Conservation (phyloP, 106 monocot species). For the Platanthera guangdongensis region DNA sequence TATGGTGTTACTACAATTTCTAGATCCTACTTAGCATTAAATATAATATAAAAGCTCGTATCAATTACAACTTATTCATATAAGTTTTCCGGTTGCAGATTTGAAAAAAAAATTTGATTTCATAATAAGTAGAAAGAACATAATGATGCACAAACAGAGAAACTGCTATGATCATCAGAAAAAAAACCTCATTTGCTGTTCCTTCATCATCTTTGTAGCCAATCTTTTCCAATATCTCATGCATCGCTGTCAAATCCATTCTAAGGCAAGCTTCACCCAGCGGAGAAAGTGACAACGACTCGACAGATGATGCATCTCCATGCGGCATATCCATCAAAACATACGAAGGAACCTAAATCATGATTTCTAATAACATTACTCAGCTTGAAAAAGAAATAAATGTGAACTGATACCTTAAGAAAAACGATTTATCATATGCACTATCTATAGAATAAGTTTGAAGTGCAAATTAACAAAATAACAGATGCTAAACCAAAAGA, state of each 20-base stretch:
- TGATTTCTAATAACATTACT: neutral
- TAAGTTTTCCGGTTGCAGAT: neutral
- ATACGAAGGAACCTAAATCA: slow-evolving; percentile 70
- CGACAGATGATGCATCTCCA: slow-evolving; percentile 54
- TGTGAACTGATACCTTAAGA: neutral
- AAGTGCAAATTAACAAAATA: neutral
- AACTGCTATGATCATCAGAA: neutral
- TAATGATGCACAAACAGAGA: neutral
- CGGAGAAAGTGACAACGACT: slow-evolving; percentile 67
- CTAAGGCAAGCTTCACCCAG: slow-evolving; percentile 87
- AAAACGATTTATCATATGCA: neutral
- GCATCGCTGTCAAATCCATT: slow-evolving; percentile 90
- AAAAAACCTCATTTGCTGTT: slow-evolving; percentile 81
- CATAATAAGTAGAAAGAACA: neutral
- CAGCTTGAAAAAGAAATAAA: neutral
- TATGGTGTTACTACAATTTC: neutral
- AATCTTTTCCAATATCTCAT: slow-evolving; percentile 73
- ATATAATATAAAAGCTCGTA: neutral
- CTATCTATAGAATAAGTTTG: neutral
- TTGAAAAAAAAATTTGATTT: neutral
- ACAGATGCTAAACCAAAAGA: neutral
- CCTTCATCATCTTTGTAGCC: slow-evolving; percentile 98
- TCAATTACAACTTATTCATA: neutral
- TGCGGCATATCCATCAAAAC: slow-evolving; percentile 77
- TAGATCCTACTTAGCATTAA: neutral